Percentiles rank a stretch among this genome's conserved stretches.
Conservation (phyloP, 2,329 filamentous ascomycete species). For the Penicillium sp. region DNA sequence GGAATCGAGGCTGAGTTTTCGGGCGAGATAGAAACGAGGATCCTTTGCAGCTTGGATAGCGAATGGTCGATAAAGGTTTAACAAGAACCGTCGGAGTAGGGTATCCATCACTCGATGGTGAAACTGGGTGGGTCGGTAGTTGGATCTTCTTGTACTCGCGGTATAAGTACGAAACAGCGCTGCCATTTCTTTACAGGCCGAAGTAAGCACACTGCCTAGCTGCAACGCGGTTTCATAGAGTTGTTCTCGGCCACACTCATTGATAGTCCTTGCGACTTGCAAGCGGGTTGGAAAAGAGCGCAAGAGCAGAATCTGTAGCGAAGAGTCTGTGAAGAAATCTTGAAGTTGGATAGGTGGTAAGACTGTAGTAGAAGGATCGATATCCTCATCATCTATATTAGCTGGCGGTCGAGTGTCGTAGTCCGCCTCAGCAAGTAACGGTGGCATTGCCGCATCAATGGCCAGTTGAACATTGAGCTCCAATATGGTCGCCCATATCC, state of each 20-base stretch:
- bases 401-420: slow-evolving; percentile 18
- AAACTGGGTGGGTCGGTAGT: slow-evolving; percentile 8
- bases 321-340: slow-evolving; percentile 11
- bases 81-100: slow-evolving; percentile 11
- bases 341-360: slow-evolving; percentile 3
- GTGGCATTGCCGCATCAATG: slow-evolving; percentile 21
- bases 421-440: slow-evolving; percentile 13
- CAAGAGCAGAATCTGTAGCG: slow-evolving; percentile 16
- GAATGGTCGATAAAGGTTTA: slow-evolving; percentile 20
- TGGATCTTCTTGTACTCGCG: neutral
- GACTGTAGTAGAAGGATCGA: slow-evolving; percentile 6
- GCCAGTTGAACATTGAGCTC: slow-evolving; percentile 30
- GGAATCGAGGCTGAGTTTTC: slow-evolving; percentile 20
- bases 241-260: slow-evolving; percentile 9
- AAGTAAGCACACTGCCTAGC: slow-evolving; percentile 14
- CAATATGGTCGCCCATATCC: slow-evolving; percentile 32
- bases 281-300: slow-evolving; percentile 13
- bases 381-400: slow-evolving; percentile 20
- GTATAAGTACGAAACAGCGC: slow-evolving; percentile 1
- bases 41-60: slow-evolving; percentile 13
- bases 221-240: slow-evolving; percentile 16
- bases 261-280: slow-evolving; percentile 11
- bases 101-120: slow-evolving; percentile 17
- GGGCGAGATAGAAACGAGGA: slow-evolving; percentile 18
- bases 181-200: slow-evolving; percentile 12